phyloP scores from a whole-genome alignment of 371 early-diverging fungal species.

The Rhizopus microsporus region DNA sequence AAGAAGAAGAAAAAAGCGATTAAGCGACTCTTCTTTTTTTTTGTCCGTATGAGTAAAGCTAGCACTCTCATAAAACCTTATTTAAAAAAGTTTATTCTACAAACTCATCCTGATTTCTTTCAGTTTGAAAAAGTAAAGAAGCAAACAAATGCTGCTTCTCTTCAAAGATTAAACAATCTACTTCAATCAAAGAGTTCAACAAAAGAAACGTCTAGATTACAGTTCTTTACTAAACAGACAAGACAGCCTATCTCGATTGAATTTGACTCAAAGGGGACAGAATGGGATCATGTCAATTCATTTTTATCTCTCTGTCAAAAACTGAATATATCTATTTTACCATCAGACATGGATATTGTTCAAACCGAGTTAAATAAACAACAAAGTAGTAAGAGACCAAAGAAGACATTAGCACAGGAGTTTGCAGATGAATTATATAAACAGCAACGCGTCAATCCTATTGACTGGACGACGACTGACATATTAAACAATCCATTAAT shows the following conservation, averaged over 20 bases:
- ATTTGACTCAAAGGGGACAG: conserved; percentile 18
- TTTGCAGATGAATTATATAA: conserved; percentile 41
- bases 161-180: conserved; percentile 34
- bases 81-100: conserved; percentile 36
- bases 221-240: conserved; percentile 12
- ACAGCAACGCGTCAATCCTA: conserved; percentile 4
- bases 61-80: conserved; percentile 36
- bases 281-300: conserved; percentile 27
- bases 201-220: conserved; percentile 7
- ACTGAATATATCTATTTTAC: conserved; percentile 23
- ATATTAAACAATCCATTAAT: conserved; percentile 29
- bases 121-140: conserved; percentile 29
- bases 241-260: conserved; percentile 4
- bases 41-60: conserved; percentile 7
- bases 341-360: conserved; percentile 28
- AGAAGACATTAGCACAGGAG: conserved; percentile 25
- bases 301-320: conserved; percentile 34
- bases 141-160: conserved; percentile 34
- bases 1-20: conserved; percentile 1
- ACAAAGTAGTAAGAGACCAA: background rate
- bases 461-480: conserved; percentile 6
- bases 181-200: conserved; percentile 2
- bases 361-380: conserved; percentile 8
- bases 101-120: conserved; percentile 49
- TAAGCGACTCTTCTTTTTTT: background rate